Evolutionary conservation across 495 filamentous ascomycete species (phyloP), one percentile per base, ranked within the genome.

Genomic region (Tuber aestivum): DNA sequence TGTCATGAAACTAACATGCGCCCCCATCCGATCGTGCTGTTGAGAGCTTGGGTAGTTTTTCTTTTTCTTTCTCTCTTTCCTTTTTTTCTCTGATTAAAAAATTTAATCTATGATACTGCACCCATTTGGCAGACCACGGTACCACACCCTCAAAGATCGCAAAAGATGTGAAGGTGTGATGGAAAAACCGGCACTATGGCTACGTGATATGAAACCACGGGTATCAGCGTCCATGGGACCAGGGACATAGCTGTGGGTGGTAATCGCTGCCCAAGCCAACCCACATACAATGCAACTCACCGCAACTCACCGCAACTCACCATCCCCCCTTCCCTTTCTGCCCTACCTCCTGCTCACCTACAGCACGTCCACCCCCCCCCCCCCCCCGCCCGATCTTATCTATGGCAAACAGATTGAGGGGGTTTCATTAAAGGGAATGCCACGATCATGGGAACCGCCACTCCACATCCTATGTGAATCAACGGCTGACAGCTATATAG

Each of bases 171-270:
- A 35, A 65, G 27, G 27, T 65, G 56, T 18, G 14, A 65, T 35
- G 56, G 27, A 27, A 35, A 65, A 35, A 35, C 56, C 27, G 14
- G 56, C 12, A 6, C 56, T 65, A 65, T 27, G 56, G 56, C 56
- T 65, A 65, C 56, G 56, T 65, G 56, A 65, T 50, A 50, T 35
- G 56, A 65, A 65, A 35, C 56, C 56, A 35, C 56, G 56, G 56
- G 12, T 35, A 35, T 3, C 56, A 35, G 27, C 56, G 35, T 65
- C 35, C 32, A 35, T 35, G 56, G 56, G 10, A 40, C 38, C 38
- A 40, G 38, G 38, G 38, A 56, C 3, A 35, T 6, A 35, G 27
- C 56, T 65, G 14, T 61, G 50, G 27, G 50, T 35, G 35, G 27
- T 32, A 65, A 65, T 35, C 32, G 27, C 32, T 32, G 27, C 56